Evolutionary conservation across 768 basidiomycete genomes (phyloP), one percentile per base, ranked within the genome.

Genomic region (Amanita thiersii): DNA sequence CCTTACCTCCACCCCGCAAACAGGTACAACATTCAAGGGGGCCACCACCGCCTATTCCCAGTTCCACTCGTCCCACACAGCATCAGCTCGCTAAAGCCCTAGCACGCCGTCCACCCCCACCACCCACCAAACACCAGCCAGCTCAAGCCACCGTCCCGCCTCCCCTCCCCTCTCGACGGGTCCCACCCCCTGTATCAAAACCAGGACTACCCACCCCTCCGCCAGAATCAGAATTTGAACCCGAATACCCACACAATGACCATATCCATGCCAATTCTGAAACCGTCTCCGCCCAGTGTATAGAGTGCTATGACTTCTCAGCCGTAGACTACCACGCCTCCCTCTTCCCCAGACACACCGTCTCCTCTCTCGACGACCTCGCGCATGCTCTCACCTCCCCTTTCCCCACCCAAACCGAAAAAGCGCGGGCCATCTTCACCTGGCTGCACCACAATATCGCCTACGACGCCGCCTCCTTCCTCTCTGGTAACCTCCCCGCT

Each of bases 371-470:
- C 3, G 54, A 61, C 37, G 53, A 61, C 32, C 65, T 73, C 32
- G 68, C 69, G 0, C 50, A 57, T 37, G 57, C 61, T 47, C 58
- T 73, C 29, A 63, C 66, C 10, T 59, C 54, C 19, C 69, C 70
- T 10, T 73, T 69, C 48, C 42, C 50, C 9, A 56, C 57, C 26
- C 65, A 70, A 47, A 60, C 63, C 2, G 69, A 72, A 43, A 70
- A 70, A 50, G 70, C 64, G 17, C 54, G 72, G 42, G 66, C 65
- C 7, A 62, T 72, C 32, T 72, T 69, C 53, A 61, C 60, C 15
- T 73, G 71, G 71, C 56, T 70, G 15, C 66, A 70, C 47, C 55
- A 62, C 45, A 73, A 72, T 47, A 67, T 73, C 47, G 54, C 58
- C 10, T 72, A 72, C 49, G 69, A 72, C 47, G 48, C 60, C 19